Evolutionary conservation across 805 yeast species (phyloP), one percentile per base, ranked within the genome.

Genomic region (Teunomyces lycoperdinae): DNA sequence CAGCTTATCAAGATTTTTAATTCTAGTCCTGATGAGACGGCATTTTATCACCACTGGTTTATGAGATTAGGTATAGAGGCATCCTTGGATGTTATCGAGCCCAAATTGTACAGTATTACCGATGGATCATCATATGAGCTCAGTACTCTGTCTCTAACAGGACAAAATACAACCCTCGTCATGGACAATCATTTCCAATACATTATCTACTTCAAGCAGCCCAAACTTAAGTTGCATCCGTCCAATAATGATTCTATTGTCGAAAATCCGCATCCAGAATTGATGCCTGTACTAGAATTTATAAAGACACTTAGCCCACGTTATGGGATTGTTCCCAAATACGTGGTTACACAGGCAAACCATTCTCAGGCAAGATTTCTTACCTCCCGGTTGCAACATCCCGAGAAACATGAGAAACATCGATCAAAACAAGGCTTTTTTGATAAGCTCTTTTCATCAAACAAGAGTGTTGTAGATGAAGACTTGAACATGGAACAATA

Each of bases 1-100:
- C 68, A 65, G 29, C 63, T 74, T 27, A 53, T 73, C 7, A 56
- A 63, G 34, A 65, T 69, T 3, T 73, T 71, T 55, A 73, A 73
- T 50, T 63, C 72, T 9, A 67, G 73, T 44, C 79, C 78, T 0
- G 79, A 74, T 47, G 78, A 74, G 52, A 70, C 77, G n/a, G 72
- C 77, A 10, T 64, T 52, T 50, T 62, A 70, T 49, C 74, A 71
- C 49, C 61, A 62, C 40, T 56, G 64, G 60, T 68, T 69, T 36
- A 45, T 62, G 42, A 58, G 50, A 36, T 44, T 58, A 24, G 46
- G 53, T 6, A 39, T 49, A 10, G 51, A 55, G 3, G 44, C 44
- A 5, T 60, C 73, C 1, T 39, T 56, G 14, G 46, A 46, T 7
- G 60, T 61, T 42, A 65, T 73, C 29, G 52, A 55, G 32, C 77